Evolutionary conservation across 441 rosid genomes (phyloP), one percentile per base, ranked within the genome.

Genomic region (Croton setiger): DNA sequence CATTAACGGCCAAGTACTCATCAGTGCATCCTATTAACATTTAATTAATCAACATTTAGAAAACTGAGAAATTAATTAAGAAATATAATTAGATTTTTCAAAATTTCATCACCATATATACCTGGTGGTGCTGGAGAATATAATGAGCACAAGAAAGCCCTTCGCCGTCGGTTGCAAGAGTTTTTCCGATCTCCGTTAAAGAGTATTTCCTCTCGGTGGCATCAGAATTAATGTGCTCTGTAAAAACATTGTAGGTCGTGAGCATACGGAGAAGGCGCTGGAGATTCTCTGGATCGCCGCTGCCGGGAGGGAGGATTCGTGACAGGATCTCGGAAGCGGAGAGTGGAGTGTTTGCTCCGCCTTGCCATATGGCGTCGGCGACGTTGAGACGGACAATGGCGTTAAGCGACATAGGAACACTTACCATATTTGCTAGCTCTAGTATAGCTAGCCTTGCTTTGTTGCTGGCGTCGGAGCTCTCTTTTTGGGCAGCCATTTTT

Each of bases 81-180:
- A 27, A 27, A 27, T 27, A 27, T 27, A 27, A 27, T 27, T 27
- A 27, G 31, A 27, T 27, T 27, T 27, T 27, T n/a, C n/a, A n/a
- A n/a, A n/a, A n/a, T n/a, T n/a, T 27, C 31, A 27, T 27, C 2
- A 27, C 31, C 31, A 2, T 27, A 27, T 2, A 27, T 27, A 86
- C 95, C 91, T 93, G 97, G 79, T 91, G 96, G 77, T 93, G 98
- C 52, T 93, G 98, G 76, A 93, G 98, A 47, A 91, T 86, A 75
- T 93, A 93, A 9, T 88, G 71, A 5, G 82, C 96, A 67, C 81
- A 89, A 18, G 98, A 91, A 59, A 89, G 89, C 5, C 97, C 98
- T 0, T 71, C 72, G 0, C 76, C 57, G 58, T 86, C 97, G 41
- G 97, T 84, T 33, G 86, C 92, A 5, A 93, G 94, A 14, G 95